Evolutionary conservation across 257 asterid species (phyloP), one percentile per base, ranked within the genome.

Genomic region (Solanum arcanum): DNA sequence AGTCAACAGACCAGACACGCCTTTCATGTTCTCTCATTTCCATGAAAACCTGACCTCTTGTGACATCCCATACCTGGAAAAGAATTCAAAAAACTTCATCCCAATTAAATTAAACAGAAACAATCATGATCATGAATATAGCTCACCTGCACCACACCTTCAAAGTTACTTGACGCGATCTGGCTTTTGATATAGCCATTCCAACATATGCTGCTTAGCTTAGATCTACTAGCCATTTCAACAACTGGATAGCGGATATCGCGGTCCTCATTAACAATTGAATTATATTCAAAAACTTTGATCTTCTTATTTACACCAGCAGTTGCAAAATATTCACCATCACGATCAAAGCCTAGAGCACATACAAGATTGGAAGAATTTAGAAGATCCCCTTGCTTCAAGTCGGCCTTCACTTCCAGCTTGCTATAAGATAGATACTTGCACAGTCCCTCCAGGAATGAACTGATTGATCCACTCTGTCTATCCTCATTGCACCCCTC

Each of bases 301-400:
- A 97, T 97, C 93, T 96, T 97, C 95, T 94, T 97, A 89, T 95
- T 97, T n/a, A 97, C 99, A 72, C 99, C 99, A 69, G 99, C 99
- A 81, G 98, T 93, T 3, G 99, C 99, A 39, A 97, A 93, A 91
- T 93, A 96, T 93, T 97, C 98, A 87, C 98, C 98, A 86, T 96
- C 99, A 47, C 99, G 99, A 91, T 96, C 99, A 88, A 96, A 97
- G 92, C 98, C 91, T 86, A 97, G 94, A 86, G 99, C 92, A 91
- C 98, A 94, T 5, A 97, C 99, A 84, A 96, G 92, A 92, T 97
- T 97, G 31, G 99, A 96, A 75, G 99, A 94, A 91, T 95, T 94
- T 68, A 96, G 90, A 84, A 97, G 98, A 91, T 96, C 99, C 83
- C 99, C 98, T 92, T 95, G 99, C 93, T 94, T 96, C 90, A 96